Base-by-base conservation (phyloP, 371 early-diverging fungal species). In the Fennellomyces sp. region DNA sequence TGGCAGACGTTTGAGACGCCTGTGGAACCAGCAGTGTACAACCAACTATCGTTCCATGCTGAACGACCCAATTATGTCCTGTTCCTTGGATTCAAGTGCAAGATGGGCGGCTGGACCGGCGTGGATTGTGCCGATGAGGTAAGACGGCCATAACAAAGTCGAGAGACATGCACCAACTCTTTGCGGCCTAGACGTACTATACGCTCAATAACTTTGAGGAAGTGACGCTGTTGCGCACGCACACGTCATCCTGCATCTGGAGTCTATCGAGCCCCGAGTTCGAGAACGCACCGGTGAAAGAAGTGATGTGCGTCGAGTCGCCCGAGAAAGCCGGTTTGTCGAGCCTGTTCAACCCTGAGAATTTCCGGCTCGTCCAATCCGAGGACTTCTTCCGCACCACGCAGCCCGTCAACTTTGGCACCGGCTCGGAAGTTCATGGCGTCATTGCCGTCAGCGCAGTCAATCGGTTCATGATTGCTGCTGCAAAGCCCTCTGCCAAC, bases 281-380 rank as follows among this genome's bases (percentile, higher is more conserved):
- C 58, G 67, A 79, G 39, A 82, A 71, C 36, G 83, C 81, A 0
- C 83, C 88, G 2, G 75, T 65, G 1, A 73, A 84, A 31, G 72
- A 82, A 59, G 76, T 91, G 49, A 85, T 89, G 69, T 92, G 92
- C 67, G 72, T 87, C n/a, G 85, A 88, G 66, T 76, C 76, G 62
- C 71, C 82, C 5, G 63, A 66, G 39, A 72, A 76, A 36, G 36
- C 60, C 29, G 67, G 77, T n/a, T 29, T 47, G 39, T 67, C 75
- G 4, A 79, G 78, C n/a, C 53, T 75, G 26, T 60, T 72, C 10
- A 62, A 64, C 12, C 68, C 82, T 8, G 77, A 80, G 5, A 74
- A 83, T 21, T 58, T 84, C 19, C 72, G 69, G 26, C 72, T 94
- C 15, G 87, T 91, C 19, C 72, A 76, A 57, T 82, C 84, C 33